Evolutionary conservation across 2,329 filamentous ascomycete genomes (phyloP), one percentile per base, ranked within the genome.

Genomic region (Setomelanomma holmii): DNA sequence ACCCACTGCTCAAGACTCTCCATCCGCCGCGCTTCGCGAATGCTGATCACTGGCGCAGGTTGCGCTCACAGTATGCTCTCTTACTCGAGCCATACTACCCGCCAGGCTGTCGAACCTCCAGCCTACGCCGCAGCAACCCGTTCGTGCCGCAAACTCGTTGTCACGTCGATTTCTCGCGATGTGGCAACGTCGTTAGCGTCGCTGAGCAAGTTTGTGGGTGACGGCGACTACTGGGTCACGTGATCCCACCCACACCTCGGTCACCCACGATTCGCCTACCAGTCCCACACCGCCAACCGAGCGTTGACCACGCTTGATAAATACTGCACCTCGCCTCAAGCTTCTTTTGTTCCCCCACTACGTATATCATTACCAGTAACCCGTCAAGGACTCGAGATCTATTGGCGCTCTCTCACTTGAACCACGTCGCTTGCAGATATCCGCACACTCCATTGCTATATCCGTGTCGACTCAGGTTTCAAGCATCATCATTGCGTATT

Each of bases 361-460:
- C 36, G n/a, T n/a, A n/a, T 44, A 39, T 48, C 40, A 27, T 22
- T 5, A 24, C 4, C 34, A 40, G 8, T n/a, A n/a, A n/a, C n/a
- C 17, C 22, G 30, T 39, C 40, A 27, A 51, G n/a, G 30, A 20
- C 27, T n/a, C 11, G 48, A 51, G 36, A 48, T n/a, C n/a, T 34
- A 34, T 42, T 3, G 5, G 24, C 5, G 14, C 46, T 45, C 49
- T 49, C 49, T 58, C 47, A 58, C 46, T 38, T 47, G 34, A 45
- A 27, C 27, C 39, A 48, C 21, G 4, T 46, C 16, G 40, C 44
- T n/a, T 34, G 35, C 45, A 42, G 19, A 30, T 35, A 38, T 49
- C 16, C 39, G 39, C 39, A 36, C 38, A 14, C 14, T 19, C 19
- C 21, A 49, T 45, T 45, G 30, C 42, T 41, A 35, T 43, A 34